phyloP scores from a whole-genome alignment of 805 yeast species.

The Ogataea trehalophila region DNA sequence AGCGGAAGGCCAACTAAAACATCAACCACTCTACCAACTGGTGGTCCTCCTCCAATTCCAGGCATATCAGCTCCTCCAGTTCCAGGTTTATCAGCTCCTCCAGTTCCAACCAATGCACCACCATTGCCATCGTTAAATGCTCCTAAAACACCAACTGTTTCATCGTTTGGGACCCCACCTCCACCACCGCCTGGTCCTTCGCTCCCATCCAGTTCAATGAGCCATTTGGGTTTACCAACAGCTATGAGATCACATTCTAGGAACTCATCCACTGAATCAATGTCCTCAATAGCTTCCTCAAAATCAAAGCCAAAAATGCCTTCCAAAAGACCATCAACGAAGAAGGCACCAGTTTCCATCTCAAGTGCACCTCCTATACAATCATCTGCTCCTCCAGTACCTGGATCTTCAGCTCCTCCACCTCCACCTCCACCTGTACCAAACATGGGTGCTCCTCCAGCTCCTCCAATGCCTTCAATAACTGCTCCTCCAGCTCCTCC shows the following conservation, averaged over 20 bases:
- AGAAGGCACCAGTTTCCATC: not conserved
- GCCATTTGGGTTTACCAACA: too few relatives aligned
- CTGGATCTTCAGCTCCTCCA: conserved; percentile 14
- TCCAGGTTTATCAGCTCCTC: conserved; percentile 21
- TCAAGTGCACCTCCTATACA: conserved; percentile 8
- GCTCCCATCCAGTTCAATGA: not conserved
- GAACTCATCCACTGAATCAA: too few relatives aligned
- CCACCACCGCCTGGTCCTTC: conserved; percentile 10
- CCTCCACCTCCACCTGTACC: conserved; percentile 18
- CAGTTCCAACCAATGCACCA: conserved; percentile 14
- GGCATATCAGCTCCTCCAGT: conserved; percentile 23
- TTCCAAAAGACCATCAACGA: too few relatives aligned
- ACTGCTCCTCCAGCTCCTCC: conserved; percentile 18
- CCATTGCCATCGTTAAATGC: conserved; percentile 17
- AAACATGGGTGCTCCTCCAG: conserved; percentile 13
- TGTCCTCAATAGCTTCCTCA: too few relatives aligned
- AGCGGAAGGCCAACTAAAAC: conserved; percentile 1
- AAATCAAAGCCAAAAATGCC: too few relatives aligned
- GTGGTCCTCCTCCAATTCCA: conserved; percentile 19
- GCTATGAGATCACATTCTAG: too few relatives aligned
- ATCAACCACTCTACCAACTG: conserved; percentile 9
- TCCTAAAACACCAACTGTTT: conserved; percentile 12
- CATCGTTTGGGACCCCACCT: conserved; percentile 12
- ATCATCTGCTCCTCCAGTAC: conserved; percentile 24
- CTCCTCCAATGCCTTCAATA: conserved; percentile 17